Percentiles rank a stretch among this genome's conserved stretches.
phyloP scores from a whole-genome alignment of 1,139 yeast genomes.

The Protomyces lactucae-debilis region DNA sequence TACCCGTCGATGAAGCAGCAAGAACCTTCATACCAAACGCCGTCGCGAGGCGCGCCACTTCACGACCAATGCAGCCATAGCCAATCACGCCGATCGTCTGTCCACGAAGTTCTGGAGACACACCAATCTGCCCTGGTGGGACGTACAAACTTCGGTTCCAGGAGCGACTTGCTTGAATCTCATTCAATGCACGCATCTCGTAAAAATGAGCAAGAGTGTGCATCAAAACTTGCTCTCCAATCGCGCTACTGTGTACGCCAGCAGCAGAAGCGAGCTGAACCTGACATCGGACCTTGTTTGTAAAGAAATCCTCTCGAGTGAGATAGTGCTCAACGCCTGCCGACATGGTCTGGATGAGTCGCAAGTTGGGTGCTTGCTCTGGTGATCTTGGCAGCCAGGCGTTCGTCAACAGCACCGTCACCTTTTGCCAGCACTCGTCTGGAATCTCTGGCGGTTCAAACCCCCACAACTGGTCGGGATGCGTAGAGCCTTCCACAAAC shows the following conservation, averaged over 20 bases:
- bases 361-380: constrained; percentile 9
- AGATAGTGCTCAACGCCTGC: constrained; percentile 8
- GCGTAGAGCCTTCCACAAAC: neutral
- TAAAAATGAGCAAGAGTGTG: constrained; percentile 21
- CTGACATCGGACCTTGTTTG: neutral
- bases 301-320: neutral
- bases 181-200: neutral
- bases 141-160: constrained; percentile 17
- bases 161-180: neutral
- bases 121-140: constrained; percentile 5
- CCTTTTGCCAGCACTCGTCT: constrained; percentile 1
- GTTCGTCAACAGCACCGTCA: constrained; percentile 18
- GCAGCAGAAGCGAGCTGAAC: constrained; percentile 25
- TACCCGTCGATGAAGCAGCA: constrained; percentile 75
- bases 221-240: constrained; percentile 29
- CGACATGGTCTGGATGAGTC: constrained; percentile 17
- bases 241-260: constrained; percentile 30
- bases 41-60: constrained; percentile 82
- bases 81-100: constrained; percentile 60
- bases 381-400: constrained; percentile 1
- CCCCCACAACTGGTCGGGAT: constrained; percentile 2
- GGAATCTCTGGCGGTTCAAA: constrained; percentile 14
- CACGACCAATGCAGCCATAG: constrained; percentile 85
- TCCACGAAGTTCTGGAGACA: constrained; percentile 7
- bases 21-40: constrained; percentile 82